A percentile compares a stretch with the other conserved stretches of the same genome.
Evolutionary conservation across 129 eudicot species (phyloP).

Genomic region (Artemisia annua): DNA sequence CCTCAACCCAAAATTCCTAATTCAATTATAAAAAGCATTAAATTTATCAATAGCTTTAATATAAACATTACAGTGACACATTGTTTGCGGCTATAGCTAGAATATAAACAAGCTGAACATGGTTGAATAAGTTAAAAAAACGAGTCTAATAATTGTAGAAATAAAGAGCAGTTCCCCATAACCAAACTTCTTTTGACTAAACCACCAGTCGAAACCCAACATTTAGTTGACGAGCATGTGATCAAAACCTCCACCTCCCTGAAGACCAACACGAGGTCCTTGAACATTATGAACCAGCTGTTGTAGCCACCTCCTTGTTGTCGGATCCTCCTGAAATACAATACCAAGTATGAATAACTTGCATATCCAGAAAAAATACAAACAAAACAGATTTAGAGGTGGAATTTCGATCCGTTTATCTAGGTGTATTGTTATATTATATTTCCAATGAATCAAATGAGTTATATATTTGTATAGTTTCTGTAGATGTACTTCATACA

Average conservation of each 20-base stretch:
- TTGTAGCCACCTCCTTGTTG: constrained; percentile 75
- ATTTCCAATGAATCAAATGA: too few species aligned
- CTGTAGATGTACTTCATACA: too few species aligned
- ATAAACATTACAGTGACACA: constrained; percentile 19
- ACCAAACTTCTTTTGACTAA: constrained; percentile 12
- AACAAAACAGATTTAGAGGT: not conserved
- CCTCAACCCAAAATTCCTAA: too few species aligned
- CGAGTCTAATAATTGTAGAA: constrained; percentile 5
- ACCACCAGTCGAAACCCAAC: not conserved
- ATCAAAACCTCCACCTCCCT: constrained; percentile 73
- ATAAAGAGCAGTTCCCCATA: not conserved
- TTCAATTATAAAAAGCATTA: not conserved
- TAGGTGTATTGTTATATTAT: not conserved
- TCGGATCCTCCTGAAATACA: constrained; percentile 73
- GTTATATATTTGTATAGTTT: too few species aligned
- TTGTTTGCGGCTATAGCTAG: constrained; percentile 15
- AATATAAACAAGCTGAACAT: constrained; percentile 28
- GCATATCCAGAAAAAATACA: too few species aligned
- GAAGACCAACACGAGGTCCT: constrained; percentile 66
- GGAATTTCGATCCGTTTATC: not conserved
- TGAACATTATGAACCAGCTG: constrained; percentile 82
- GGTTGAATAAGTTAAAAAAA: not conserved
- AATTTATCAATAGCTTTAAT: constrained; percentile 20
- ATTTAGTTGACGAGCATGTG: constrained; percentile 68
- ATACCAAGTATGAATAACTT: not conserved